Evolutionary conservation across 352 stramenopile genomes (phyloP), one percentile per base, ranked within the genome.

Genomic region (Pseudoperonospora humuli): DNA sequence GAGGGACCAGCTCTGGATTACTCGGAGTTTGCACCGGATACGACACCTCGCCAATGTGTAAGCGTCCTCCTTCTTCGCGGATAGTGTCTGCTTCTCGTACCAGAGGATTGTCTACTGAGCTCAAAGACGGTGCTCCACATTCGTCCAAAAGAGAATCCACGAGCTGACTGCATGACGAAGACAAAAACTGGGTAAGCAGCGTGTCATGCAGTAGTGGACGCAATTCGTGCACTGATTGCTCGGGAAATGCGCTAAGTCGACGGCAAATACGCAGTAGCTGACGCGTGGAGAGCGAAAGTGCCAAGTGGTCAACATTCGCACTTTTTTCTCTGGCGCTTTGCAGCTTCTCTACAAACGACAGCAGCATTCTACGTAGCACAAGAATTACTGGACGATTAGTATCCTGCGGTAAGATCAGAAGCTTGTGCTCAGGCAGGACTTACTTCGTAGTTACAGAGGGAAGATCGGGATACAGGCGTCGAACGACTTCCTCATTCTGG

Each of bases 1-100:
- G 70, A 4, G 89, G 89, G 6, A 97, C 85, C 5, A 97, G 61
- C 40, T 95, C 81, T n/a, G n/a, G n/a, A n/a, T 3, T 77, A 23
- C 39, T 31, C 5, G 72, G 58, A 0, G 27, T 64, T 33, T 80
- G 54, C 14, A 88, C 69, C 6, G 70, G 69, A 25, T 83, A 67
- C 11, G 59, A 79, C 3, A 86, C 64, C 18, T 86, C 50, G 11
- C 80, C 78, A 23, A 88, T 91, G 41, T 53, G 56, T n/a, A 86
- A 52, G 36, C 18, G 29, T 0, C 67, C 72, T 21, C 61, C 36
- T 17, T 71, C 57, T 48, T 78, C 44, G 7, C 58, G 55, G 20
- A 84, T 84, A 10, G 29, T 51, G 20, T 81, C 71, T 49, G 14
- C 25, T 35, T 39, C 18, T 13, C 29, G 38, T 2, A 39, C 25